phyloP scores from a whole-genome alignment of 2,329 filamentous ascomycete genomes.

The Alternaria burnsii region DNA sequence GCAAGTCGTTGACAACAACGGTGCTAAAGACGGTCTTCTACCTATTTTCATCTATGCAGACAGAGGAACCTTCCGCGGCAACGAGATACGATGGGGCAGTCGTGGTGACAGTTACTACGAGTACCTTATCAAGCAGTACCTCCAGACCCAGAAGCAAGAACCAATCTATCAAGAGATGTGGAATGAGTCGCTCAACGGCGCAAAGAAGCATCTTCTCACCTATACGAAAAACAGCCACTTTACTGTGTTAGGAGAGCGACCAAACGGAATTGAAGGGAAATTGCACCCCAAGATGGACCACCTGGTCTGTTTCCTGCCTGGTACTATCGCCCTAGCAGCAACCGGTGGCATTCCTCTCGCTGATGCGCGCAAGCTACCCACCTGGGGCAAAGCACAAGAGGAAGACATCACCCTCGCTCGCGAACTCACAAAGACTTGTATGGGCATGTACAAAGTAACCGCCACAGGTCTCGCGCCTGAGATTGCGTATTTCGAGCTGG shows the following conservation, averaged over 20 bases:
- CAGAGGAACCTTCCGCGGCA: slow-evolving; percentile 78
- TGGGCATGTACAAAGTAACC: slow-evolving; percentile 94
- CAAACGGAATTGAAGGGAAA: slow-evolving; percentile 70
- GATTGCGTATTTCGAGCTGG: slow-evolving; percentile 88
- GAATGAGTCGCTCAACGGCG: slow-evolving; percentile 82
- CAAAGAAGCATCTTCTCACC: slow-evolving; percentile 90
- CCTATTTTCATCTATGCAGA: slow-evolving; percentile 90
- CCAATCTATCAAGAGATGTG: slow-evolving; percentile 90
- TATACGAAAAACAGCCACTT: slow-evolving; percentile 83
- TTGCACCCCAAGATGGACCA: slow-evolving; percentile 97
- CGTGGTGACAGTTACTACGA: slow-evolving; percentile 98
- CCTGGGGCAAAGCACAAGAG: slow-evolving; percentile 81
- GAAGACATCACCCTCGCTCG: slow-evolving; percentile 86
- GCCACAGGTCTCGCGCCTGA: slow-evolving; percentile 91
- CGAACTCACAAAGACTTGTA: slow-evolving; percentile 96
- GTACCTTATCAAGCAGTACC: slow-evolving; percentile 97
- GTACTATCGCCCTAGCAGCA: slow-evolving; percentile 88
- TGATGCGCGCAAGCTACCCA: slow-evolving; percentile 73
- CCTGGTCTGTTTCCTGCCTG: slow-evolving; percentile 95
- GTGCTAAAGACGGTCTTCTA: slow-evolving; percentile 79
- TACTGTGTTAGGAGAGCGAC: slow-evolving; percentile 90
- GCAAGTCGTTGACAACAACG: slow-evolving; percentile 85
- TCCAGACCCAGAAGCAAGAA: slow-evolving; percentile 90
- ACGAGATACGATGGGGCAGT: slow-evolving; percentile 90
- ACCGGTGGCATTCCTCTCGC: slow-evolving; percentile 80